phyloP scores from a whole-genome alignment of 164 flowering plant genomes.

The Magnolia changhungtana region DNA sequence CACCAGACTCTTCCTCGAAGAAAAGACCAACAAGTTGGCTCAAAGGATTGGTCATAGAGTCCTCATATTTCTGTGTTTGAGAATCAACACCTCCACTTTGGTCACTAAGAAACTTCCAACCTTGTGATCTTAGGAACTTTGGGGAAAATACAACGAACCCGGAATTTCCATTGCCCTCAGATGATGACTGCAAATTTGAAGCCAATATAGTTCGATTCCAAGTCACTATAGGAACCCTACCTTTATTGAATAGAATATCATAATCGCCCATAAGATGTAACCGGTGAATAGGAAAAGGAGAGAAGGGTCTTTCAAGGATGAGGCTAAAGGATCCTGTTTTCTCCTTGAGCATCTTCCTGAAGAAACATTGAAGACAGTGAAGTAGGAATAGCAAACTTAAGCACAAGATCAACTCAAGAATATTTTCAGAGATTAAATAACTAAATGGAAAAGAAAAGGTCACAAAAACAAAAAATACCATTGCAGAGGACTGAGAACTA shows the following conservation, averaged over 20 bases:
- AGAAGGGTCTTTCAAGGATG: slow-evolving; percentile 77
- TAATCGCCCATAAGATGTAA: slow-evolving; percentile 41
- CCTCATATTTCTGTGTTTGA: slow-evolving; percentile 17
- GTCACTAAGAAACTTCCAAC: slow-evolving; percentile 48
- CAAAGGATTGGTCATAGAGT: slow-evolving; percentile 23
- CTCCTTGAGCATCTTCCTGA: slow-evolving; percentile 68
- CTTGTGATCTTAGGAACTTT: slow-evolving; percentile 48
- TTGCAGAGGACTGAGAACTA: not conserved
- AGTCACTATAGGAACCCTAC: slow-evolving; percentile 64
- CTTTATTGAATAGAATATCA: slow-evolving; percentile 60
- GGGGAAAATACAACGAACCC: slow-evolving; percentile 76
- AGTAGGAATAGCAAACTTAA: not conserved
- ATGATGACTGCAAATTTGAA: slow-evolving; percentile 44
- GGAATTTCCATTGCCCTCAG: slow-evolving; percentile 53
- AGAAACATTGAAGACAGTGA: slow-evolving; percentile 14
- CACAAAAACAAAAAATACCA: not conserved
- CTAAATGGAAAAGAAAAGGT: not conserved
- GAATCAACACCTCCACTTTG: slow-evolving; percentile 29
- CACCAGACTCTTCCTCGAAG: slow-evolving; percentile 56
- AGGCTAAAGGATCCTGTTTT: slow-evolving; percentile 60
- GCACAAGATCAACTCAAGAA: not conserved
- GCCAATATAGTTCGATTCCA: slow-evolving; percentile 51
- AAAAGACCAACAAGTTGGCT: slow-evolving; percentile 59
- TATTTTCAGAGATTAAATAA: not conserved
- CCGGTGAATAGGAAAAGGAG: slow-evolving; percentile 90